phyloP scores from a whole-genome alignment of 1,139 yeast genomes.

The Tardiomyces digboiensis region DNA sequence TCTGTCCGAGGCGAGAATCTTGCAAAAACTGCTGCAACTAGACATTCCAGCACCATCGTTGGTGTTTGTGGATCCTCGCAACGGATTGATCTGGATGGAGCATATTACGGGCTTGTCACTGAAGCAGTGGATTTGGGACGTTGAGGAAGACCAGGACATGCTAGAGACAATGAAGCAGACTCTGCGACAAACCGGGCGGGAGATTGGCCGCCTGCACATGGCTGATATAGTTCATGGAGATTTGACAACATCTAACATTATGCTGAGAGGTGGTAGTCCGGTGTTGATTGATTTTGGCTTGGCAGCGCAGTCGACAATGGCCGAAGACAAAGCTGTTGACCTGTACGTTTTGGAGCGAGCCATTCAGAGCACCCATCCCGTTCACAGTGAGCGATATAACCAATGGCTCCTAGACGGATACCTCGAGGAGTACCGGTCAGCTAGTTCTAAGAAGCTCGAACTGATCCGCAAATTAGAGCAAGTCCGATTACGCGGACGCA shows the following conservation, averaged over 20 bases:
- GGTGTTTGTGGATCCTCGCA: slow-evolving; percentile 60
- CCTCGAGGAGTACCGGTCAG: slow-evolving; percentile 21
- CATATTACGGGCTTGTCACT: slow-evolving; percentile 37
- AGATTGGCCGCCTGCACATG: slow-evolving; percentile 64
- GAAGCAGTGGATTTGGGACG: slow-evolving; percentile 30
- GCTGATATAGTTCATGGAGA: slow-evolving; percentile 91
- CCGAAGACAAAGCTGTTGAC: slow-evolving; percentile 96
- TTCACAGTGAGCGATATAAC: slow-evolving; percentile 52
- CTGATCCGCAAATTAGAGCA: slow-evolving; percentile 61
- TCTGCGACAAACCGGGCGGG: slow-evolving; percentile 38
- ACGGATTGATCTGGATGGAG: slow-evolving; percentile 91
- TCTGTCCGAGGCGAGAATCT: slow-evolving; percentile 70
- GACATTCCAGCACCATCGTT: slow-evolving; percentile 63
- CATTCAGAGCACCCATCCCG: slow-evolving; percentile 81
- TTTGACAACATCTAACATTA: slow-evolving; percentile 81
- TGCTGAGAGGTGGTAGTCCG: slow-evolving; percentile 41
- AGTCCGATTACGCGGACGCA: slow-evolving; percentile 87
- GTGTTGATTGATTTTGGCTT: slow-evolving; percentile 88
- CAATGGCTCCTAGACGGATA: slow-evolving; percentile 73
- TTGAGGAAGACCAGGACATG: slow-evolving; percentile 12
- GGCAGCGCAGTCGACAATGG: slow-evolving; percentile 61
- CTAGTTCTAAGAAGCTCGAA: slow-evolving; percentile 37
- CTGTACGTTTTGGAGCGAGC: slow-evolving; percentile 92
- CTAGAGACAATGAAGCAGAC: slow-evolving; percentile 8
- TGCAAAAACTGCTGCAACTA: slow-evolving; percentile 47